Evolutionary conservation across 305 asterid species (phyloP).

Genomic region (Fraxinus albicans): DNA sequence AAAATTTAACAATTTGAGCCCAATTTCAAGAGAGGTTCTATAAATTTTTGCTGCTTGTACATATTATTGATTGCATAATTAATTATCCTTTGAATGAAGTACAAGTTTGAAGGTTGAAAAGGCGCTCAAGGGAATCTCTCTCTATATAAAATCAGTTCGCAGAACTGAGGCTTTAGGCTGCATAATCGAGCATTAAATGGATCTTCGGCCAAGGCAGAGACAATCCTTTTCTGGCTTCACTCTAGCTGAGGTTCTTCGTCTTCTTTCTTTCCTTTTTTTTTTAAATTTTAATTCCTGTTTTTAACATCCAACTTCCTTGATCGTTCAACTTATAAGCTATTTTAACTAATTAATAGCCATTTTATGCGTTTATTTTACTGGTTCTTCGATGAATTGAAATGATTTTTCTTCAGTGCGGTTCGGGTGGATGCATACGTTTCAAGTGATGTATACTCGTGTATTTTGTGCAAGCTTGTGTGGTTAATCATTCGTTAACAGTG

Average conservation of each 20-base stretch:
- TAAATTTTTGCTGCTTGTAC: too few relatives aligned
- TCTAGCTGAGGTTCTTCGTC: slow-evolving; percentile 49
- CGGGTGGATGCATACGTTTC: neutral
- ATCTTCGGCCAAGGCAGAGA: slow-evolving; percentile 72
- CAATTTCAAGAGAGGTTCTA: too few relatives aligned
- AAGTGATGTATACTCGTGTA: neutral
- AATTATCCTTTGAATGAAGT: neutral
- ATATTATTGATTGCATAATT: too few relatives aligned
- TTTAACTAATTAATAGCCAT: neutral
- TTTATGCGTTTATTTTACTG: neutral
- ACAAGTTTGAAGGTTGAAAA: neutral
- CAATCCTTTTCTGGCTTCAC: slow-evolving; percentile 65
- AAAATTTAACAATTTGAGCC: too few relatives aligned
- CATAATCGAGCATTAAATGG: slow-evolving; percentile 39
- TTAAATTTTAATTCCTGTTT: neutral
- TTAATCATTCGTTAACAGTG: too few relatives aligned
- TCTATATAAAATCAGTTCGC: neutral
- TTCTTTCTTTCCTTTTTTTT: neutral
- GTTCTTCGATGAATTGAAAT: neutral
- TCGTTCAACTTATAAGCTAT: neutral
- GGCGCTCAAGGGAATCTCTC: neutral
- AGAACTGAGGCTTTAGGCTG: slow-evolving; percentile 5
- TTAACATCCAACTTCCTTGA: neutral
- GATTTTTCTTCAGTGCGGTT: neutral
- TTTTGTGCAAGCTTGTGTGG: neutral